phyloP scores from a whole-genome alignment of 1,284 basidiomycete genomes.

The Psilocybe mexicana region DNA sequence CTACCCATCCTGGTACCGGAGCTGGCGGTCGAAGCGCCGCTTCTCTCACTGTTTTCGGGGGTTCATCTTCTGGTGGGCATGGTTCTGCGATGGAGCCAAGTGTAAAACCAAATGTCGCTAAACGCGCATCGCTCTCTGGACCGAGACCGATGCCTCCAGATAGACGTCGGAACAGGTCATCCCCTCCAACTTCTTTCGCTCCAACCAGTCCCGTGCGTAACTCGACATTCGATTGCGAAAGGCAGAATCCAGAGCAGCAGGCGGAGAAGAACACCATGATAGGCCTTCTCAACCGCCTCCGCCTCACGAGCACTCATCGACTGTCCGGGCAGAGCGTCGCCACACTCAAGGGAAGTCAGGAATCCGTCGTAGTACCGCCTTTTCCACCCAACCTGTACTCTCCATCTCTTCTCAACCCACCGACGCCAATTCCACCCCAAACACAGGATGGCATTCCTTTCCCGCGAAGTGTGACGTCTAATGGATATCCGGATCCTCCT shows the following conservation, averaged over 20 bases:
- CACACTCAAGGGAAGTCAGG: conserved; percentile 9
- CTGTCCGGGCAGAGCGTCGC: conserved; percentile 16
- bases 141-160: conserved; percentile 12
- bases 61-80: conserved; percentile 13
- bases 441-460: conserved; percentile 13
- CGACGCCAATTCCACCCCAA: conserved; percentile 10
- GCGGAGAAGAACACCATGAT: conserved; percentile 16
- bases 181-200: conserved; percentile 17
- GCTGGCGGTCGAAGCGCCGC: conserved; percentile 12
- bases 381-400: conserved; percentile 11
- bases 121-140: conserved; percentile 12
- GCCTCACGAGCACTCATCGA: conserved; percentile 9
- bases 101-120: not conserved
- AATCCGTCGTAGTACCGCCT: not conserved
- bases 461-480: conserved; percentile 20
- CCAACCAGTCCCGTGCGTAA: not conserved
- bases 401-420: conserved; percentile 23
- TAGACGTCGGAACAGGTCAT: conserved; percentile 18
- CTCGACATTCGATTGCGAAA: conserved; percentile 9
- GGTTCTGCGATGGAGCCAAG: not conserved
- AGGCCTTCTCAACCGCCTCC: conserved; percentile 17
- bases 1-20: conserved; percentile 1
- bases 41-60: conserved; percentile 13
- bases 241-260: conserved; percentile 16
- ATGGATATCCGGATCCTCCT: conserved; percentile 8